Evolutionary conservation across 2,329 filamentous ascomycete genomes (phyloP), one percentile per base, ranked within the genome.

Genomic region (Xylariales sp.): DNA sequence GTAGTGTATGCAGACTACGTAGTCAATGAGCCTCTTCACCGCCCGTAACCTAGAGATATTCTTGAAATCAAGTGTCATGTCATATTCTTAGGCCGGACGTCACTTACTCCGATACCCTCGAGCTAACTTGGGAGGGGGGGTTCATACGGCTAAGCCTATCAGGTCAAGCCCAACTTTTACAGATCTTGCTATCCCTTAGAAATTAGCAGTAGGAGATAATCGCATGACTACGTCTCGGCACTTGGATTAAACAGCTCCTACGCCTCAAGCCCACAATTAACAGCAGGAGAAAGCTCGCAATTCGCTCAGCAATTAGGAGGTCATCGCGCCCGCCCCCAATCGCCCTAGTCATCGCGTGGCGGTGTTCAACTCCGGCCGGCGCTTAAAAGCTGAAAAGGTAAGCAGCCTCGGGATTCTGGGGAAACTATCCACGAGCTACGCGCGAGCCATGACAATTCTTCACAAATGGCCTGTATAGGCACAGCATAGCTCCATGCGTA

Each of bases 331-430:
- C 1, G 6, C 14, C 41, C 28, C 36, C 10, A 23, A 23, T 39
- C 14, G 23, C n/a, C 32, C 23, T 16, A 34, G 34, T 10, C 3
- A 46, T 60, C 49, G 36, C 45, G 50, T 53, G 65, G 61, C 65
- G 32, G 49, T 59, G 49, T 54, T 54, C 39, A 10, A 46, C 41
- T 48, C 18, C 18, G 6, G 14, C 36, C 32, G 43, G 65, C 65
- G 60, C 60, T 45, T 67, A 58, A n/a, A 60, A 34, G 23, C 32
- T 55, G 41, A 39, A 64, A 56, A 46, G 56, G 39, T 57, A 39
- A 34, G 39, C 23, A 58, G 41, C 30, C 18, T 32, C 56, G 16
- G 34, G 18, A 50, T 36, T 23, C 55, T 46, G 39, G 43, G 36
- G 55, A 64, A 56, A 39, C 41, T 10, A 23, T 14, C 28, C 16